Evolutionary conservation across 352 stramenopile species (phyloP), one percentile per base, ranked within the genome.

Genomic region (Globisporangium nodosum): DNA sequence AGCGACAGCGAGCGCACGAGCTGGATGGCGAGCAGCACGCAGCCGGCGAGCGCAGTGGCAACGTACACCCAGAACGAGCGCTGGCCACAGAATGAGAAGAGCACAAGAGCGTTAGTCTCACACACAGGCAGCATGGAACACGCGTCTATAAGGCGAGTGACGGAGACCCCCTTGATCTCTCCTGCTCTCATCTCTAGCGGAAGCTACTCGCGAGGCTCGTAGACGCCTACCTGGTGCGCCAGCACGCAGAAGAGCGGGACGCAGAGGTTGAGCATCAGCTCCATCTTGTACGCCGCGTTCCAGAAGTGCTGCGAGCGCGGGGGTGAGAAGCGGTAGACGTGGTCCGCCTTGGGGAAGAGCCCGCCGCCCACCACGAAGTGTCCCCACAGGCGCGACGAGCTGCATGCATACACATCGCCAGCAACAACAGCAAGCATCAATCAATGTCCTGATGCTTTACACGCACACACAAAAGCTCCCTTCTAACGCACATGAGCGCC

Each of bases 21-120:
- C 33, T 86, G 81, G 33, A 91, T 56, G 11, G 65, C 75, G 52
- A 90, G 75, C 4, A 91, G 67, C 40, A 84, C 55, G 20, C 68
- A 62, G 18, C 81, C 84, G 9, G 74, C 67, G 13, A 90, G 63
- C n/a, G 81, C 74, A 27, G 84, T 91, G 9, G 65, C 68, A 3
- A 74, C 66, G 63, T 93, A 93, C 30, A 93, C 78, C 78, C 82
- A 90, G 53, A 90, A 90, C 7, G 81, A 91, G 48, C 79, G 72
- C 81, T 90, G 57, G 37, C 20, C 39, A 50, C 15, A 58, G 30
- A 30, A 59, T 13, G 12, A 46, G 11, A 46, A 31, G 20, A 49
- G 49, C 37, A 11, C 15, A 3, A 39, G 31, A 24, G 11, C 16
- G 39, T 42, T n/a, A n/a, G 11, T 49, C 24, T 30, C 20, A 24